These are phyloP conservation scores for Colletotrichum sp. DNA, from an alignment of 2,329 filamentous ascomycete genomes.

Conservation along the genomic window DNA sequence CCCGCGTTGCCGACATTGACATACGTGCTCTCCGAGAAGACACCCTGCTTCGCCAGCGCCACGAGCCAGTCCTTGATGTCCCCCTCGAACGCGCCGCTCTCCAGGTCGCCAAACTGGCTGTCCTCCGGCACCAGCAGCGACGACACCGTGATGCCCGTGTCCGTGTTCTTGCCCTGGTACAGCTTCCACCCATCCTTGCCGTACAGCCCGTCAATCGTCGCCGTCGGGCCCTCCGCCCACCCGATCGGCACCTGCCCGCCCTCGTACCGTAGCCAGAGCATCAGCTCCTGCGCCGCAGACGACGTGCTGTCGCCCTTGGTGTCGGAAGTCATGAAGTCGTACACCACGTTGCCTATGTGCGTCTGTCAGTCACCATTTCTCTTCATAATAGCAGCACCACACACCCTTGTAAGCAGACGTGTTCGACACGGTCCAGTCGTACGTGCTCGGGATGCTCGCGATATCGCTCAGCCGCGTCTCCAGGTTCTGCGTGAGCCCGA, in stretches of 20 bases:
- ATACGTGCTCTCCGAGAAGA: slow-evolving; percentile 39
- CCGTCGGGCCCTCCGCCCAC: slow-evolving; percentile 35
- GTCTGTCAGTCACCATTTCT: not conserved
- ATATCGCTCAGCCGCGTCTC: slow-evolving; percentile 42
- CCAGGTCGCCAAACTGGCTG: slow-evolving; percentile 33
- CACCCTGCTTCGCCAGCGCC: slow-evolving; percentile 38
- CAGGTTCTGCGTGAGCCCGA: slow-evolving; percentile 46
- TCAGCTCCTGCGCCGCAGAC: slow-evolving; percentile 41
- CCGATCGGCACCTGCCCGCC: slow-evolving; percentile 49
- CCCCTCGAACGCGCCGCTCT: slow-evolving; percentile 36
- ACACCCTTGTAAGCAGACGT: slow-evolving; percentile 41
- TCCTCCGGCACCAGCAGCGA: slow-evolving; percentile 36
- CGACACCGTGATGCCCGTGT: slow-evolving; percentile 46
- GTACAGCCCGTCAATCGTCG: slow-evolving; percentile 39
- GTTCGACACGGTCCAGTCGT: slow-evolving; percentile 43
- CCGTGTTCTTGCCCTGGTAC: slow-evolving; percentile 44
- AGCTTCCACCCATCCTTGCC: slow-evolving; percentile 43
- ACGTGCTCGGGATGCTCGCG: slow-evolving; percentile 41
- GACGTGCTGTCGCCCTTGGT: slow-evolving; percentile 46
- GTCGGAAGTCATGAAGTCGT: slow-evolving; percentile 49
- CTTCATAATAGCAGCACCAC: not conserved
- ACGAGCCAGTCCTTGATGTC: slow-evolving; percentile 47
- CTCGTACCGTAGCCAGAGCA: slow-evolving; percentile 50
- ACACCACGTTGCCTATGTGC: slow-evolving; percentile 40
- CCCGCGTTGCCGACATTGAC: slow-evolving; percentile 49